Evolutionary conservation across 2,329 filamentous ascomycete genomes (phyloP).

Genomic region (Capronia coronata): DNA sequence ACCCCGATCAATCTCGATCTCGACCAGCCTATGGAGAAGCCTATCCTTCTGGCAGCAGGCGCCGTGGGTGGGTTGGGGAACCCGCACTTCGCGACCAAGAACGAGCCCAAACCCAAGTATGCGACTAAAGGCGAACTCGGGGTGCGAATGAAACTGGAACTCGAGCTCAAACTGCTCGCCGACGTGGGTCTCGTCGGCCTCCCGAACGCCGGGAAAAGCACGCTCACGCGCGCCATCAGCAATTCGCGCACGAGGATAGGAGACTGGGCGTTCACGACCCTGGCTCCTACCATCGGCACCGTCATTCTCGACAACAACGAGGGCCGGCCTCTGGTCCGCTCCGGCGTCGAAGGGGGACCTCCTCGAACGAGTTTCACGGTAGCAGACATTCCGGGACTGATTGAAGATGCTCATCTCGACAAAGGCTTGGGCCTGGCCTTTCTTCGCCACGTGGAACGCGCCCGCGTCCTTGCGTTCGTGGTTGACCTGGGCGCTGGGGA

Average conservation of each 20-base stretch:
- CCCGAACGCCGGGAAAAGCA: conserved; percentile 94
- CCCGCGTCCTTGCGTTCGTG: conserved; percentile 87
- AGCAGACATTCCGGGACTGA: conserved; percentile 89
- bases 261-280: conserved; percentile 93
- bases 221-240: conserved; percentile 76
- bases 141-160: conserved; percentile 69
- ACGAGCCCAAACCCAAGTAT: conserved; percentile 71
- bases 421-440: conserved; percentile 87
- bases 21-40: conserved; percentile 68
- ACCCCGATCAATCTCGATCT: conserved; percentile 68
- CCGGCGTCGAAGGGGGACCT: conserved; percentile 43
- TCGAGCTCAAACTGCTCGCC: conserved; percentile 90
- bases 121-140: conserved; percentile 80
- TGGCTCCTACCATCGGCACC: conserved; percentile 92
- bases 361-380: conserved; percentile 77
- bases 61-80: conserved; percentile 88
- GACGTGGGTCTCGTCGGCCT: conserved; percentile 92
- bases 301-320: conserved; percentile 84
- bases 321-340: conserved; percentile 58
- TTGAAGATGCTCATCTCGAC: conserved; percentile 87
- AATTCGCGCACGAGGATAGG: conserved; percentile 85
- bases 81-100: conserved; percentile 77
- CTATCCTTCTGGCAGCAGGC: conserved; percentile 78
- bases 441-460: conserved; percentile 87
- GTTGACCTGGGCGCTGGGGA: conserved; percentile 76